Evolutionary conservation across 441 rosid species (phyloP).

Genomic region (Populus hybrid): DNA sequence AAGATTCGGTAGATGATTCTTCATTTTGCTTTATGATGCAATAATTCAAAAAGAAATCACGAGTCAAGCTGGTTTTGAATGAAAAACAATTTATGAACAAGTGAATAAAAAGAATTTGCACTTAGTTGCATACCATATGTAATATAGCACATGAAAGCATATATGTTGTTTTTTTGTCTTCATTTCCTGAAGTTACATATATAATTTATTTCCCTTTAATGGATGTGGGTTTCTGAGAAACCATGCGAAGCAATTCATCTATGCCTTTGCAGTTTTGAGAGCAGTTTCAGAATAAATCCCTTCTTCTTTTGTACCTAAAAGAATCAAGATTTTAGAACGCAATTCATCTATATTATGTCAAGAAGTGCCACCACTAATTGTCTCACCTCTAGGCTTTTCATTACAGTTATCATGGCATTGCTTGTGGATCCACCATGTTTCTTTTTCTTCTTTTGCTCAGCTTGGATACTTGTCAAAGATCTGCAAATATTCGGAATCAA

Average conservation of each 20-base stretch:
- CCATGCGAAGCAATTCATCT: neutral
- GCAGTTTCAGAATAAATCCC: constrained; percentile 23
- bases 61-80: neutral
- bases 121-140: neutral
- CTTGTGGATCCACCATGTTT: constrained; percentile 8
- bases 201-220: neutral
- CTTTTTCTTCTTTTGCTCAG: constrained; percentile 25
- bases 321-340: neutral
- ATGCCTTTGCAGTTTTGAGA: constrained; percentile 14
- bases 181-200: neutral
- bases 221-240: neutral
- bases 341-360: neutral
- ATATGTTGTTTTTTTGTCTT: no score
- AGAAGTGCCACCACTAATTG: neutral
- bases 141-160: neutral
- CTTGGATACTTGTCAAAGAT: constrained; percentile 18
- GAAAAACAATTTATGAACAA: neutral
- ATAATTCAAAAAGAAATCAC: neutral
- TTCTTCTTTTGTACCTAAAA: constrained; percentile 28
- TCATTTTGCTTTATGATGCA: neutral
- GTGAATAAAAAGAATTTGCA: neutral
- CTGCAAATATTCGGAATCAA: constrained; percentile 23
- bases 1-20: neutral
- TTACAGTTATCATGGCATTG: constrained; percentile 18
- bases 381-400: constrained; percentile 29